Conservation (phyloP, 371 early-diverging fungal genomes). For the Lichtheimia ornata region DNA sequence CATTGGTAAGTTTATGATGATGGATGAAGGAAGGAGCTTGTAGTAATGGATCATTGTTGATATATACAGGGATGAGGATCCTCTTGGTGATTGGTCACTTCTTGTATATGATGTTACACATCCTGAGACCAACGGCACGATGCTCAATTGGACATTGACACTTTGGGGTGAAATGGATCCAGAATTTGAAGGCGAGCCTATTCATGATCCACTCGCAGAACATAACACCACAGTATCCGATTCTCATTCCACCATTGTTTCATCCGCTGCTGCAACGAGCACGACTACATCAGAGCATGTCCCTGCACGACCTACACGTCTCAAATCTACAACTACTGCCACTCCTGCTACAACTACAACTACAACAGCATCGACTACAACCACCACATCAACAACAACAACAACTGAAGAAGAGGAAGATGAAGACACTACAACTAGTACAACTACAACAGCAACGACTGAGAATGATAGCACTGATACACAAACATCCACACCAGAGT, state of each 20-base stretch:
- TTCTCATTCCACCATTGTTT: slow-evolving; percentile 1
- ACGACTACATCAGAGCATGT: slow-evolving; percentile 7
- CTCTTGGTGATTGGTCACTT: slow-evolving; percentile 84
- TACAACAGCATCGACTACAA: not conserved
- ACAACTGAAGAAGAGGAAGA: not conserved
- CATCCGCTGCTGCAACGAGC: not conserved
- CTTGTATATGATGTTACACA: slow-evolving; percentile 58
- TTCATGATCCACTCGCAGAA: slow-evolving; percentile 15
- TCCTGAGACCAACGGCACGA: slow-evolving; percentile 39
- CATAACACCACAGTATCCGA: slow-evolving; percentile 9
- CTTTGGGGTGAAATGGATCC: slow-evolving; percentile 66
- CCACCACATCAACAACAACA: not conserved
- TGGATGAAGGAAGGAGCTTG: too few species aligned
- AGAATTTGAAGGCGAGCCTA: slow-evolving; percentile 29
- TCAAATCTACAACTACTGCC: slow-evolving; percentile 15
- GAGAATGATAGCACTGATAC: too few species aligned
- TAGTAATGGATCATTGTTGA: slow-evolving; percentile 2
- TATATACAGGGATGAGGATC: slow-evolving; percentile 79
- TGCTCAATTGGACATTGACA: slow-evolving; percentile 68
- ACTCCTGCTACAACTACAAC: not conserved
- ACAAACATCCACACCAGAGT: not conserved
- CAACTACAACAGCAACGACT: too few species aligned
- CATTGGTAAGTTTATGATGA: slow-evolving; percentile 75
- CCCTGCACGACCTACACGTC: slow-evolving; percentile 17
- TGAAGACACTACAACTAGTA: not conserved